Conservation (phyloP, 1,139 yeast genomes). For the Pichia cactophila region DNA sequence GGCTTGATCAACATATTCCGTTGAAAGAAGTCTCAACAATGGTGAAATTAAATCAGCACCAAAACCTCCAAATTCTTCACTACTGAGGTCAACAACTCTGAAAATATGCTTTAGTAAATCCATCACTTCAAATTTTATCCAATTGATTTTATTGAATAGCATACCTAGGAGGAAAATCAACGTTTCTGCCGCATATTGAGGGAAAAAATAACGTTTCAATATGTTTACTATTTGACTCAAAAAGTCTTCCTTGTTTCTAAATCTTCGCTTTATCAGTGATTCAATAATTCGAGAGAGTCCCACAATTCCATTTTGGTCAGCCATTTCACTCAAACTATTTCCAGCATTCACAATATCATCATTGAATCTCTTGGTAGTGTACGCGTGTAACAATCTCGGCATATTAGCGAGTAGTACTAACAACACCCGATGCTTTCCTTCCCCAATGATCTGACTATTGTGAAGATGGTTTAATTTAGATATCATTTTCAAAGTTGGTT, state of each 20-base stretch:
- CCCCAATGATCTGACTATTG: constrained; percentile 74
- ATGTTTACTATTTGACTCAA: constrained; percentile 71
- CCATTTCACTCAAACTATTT: constrained; percentile 48
- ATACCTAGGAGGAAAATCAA: constrained; percentile 72
- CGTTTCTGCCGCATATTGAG: constrained; percentile 65
- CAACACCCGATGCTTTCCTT: constrained; percentile 59
- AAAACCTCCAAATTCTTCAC: constrained; percentile 77
- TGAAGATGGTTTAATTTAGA: constrained; percentile 62
- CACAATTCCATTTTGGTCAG: constrained; percentile 48
- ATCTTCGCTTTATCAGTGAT: constrained; percentile 69
- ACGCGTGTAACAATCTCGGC: constrained; percentile 78
- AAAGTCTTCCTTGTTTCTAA: constrained; percentile 84
- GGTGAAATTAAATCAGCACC: constrained; percentile 97
- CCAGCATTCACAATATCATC: constrained; percentile 56
- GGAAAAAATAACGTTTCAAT: constrained; percentile 61
- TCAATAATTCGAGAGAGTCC: constrained; percentile 66
- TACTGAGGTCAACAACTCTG: constrained; percentile 67
- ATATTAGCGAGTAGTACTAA: constrained; percentile 69
- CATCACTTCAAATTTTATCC: constrained; percentile 80
- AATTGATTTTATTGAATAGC: constrained; percentile 63
- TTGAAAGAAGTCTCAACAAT: constrained; percentile 66
- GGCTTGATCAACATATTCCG: constrained; percentile 85
- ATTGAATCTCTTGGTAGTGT: constrained; percentile 48
- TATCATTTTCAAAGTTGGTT: constrained; percentile 63
- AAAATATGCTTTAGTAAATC: constrained; percentile 64